Evolutionary conservation across 805 yeast genomes (phyloP).

Genomic region (Priceomyces castillae): DNA sequence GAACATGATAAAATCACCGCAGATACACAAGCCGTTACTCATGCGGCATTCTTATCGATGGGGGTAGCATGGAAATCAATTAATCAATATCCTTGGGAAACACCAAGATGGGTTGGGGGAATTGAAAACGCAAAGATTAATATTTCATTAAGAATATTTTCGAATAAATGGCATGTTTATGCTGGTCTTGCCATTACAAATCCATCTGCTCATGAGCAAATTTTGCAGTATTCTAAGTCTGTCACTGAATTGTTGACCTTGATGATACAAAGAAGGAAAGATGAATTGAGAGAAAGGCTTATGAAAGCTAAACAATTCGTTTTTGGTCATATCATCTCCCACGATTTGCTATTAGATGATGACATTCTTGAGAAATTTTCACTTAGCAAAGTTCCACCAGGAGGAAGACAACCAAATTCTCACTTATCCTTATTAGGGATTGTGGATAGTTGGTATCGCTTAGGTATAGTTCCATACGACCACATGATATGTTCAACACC

Average conservation of each 20-base stretch:
- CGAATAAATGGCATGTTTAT: conserved; percentile 97
- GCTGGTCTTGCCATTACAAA: conserved; percentile 96
- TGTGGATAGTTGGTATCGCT: conserved; percentile 88
- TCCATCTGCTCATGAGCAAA: conserved; percentile 90
- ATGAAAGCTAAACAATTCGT: conserved; percentile 68
- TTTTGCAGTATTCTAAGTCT: conserved; percentile 83
- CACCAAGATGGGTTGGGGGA: conserved; percentile 86
- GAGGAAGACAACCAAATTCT: conserved; percentile 72
- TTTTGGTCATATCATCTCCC: conserved; percentile 62
- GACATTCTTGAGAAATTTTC: conserved; percentile 75
- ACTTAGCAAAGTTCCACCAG: conserved; percentile 67
- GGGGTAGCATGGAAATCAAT: conserved; percentile 91
- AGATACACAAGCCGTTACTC: conserved; percentile 97
- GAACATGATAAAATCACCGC: conserved; percentile 96
- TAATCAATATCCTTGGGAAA: conserved; percentile 89
- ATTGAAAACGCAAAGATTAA: conserved; percentile 94
- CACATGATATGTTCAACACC: conserved; percentile 98
- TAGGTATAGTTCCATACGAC: conserved; percentile 88
- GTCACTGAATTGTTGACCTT: conserved; percentile 79
- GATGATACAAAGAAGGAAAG: conserved; percentile 67
- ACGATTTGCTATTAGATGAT: conserved; percentile 72
- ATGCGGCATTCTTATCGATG: conserved; percentile 95
- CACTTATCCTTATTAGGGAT: conserved; percentile 87
- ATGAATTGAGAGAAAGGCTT: conserved; percentile 58
- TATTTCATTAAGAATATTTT: conserved; percentile 83